phyloP scores from a whole-genome alignment of 176 grass and related monocot species.

The Eremochloa ophiuroides region DNA sequence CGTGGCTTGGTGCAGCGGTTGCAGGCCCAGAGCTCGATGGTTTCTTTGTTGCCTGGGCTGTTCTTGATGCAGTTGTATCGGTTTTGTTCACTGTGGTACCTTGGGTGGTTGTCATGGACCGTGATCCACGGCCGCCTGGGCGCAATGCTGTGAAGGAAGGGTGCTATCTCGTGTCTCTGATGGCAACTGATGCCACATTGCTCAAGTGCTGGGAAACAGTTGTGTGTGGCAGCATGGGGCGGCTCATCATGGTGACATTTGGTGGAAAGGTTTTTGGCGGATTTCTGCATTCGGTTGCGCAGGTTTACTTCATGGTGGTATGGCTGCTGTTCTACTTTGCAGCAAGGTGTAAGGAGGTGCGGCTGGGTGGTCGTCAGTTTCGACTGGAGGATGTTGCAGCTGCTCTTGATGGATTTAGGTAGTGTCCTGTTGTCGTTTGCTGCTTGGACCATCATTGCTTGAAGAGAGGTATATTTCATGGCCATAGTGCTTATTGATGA shows the following conservation, averaged over 20 bases:
- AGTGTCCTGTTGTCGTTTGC: conserved; percentile 4
- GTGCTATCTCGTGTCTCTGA: conserved; percentile 68
- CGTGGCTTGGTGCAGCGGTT: conserved; percentile 43
- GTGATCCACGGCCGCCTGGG: conserved; percentile 52
- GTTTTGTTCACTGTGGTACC: conserved; percentile 87
- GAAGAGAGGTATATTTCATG: conserved; percentile 41
- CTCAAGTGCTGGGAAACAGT: conserved; percentile 84
- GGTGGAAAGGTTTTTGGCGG: conserved; percentile 67
- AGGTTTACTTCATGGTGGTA: conserved; percentile 96
- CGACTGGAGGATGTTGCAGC: conserved; percentile 72
- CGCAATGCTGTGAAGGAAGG: conserved; percentile 87
- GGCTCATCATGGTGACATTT: conserved; percentile 50
- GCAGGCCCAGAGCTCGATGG: conserved; percentile 47
- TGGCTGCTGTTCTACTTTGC: conserved; percentile 83
- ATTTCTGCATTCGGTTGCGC: conserved; percentile 50
- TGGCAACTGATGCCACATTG: conserved; percentile 69
- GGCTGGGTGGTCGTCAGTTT: conserved; percentile 64
- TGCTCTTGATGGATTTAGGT: conserved; percentile 57
- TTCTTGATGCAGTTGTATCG: conserved; percentile 68
- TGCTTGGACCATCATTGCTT: background rate
- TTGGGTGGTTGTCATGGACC: conserved; percentile 88
- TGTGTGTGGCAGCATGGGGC: conserved; percentile 71
- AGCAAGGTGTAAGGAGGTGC: conserved; percentile 61
- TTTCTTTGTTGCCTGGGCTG: conserved; percentile 76
- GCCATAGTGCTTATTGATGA: conserved; percentile 9